phyloP scores from a whole-genome alignment of 306 rosid genomes.

The Gastrolobium villosum region DNA sequence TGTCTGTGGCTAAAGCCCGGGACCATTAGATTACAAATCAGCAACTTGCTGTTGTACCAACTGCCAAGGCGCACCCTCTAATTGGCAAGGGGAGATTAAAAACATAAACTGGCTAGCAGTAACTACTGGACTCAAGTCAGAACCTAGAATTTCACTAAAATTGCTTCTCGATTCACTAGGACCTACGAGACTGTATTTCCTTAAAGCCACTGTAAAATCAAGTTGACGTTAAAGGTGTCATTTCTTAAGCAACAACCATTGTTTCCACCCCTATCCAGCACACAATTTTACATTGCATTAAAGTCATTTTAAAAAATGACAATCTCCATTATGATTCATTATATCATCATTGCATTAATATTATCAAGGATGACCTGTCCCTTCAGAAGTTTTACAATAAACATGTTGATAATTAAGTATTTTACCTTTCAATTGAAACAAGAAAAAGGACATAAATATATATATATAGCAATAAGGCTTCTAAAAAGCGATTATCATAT shows the following conservation, averaged over 20 bases:
- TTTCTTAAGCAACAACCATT: background rate
- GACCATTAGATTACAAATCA: no score
- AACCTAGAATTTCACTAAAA: background rate
- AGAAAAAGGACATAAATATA: background rate
- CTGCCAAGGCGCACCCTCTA: no score
- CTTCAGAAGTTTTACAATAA: background rate
- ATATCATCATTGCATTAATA: no score
- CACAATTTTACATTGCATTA: background rate
- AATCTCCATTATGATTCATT: background rate
- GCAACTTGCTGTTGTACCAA: no score
- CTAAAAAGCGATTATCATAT: background rate
- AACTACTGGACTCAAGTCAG: slow-evolving; percentile 5
- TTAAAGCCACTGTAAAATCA: background rate
- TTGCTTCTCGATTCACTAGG: background rate
- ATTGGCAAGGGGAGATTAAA: no score
- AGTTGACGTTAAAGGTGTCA: background rate
- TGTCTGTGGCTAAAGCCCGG: no score
- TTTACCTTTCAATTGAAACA: background rate
- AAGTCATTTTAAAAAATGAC: background rate
- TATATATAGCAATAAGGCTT: background rate
- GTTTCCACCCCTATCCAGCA: slow-evolving; percentile 8
- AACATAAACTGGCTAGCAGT: slow-evolving; percentile 1
- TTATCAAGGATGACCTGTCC: slow-evolving; percentile 6
- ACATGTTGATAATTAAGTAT: background rate
- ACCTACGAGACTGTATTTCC: background rate